Conservation (phyloP, 139 green algal genomes). For the Micractinium sp. region DNA sequence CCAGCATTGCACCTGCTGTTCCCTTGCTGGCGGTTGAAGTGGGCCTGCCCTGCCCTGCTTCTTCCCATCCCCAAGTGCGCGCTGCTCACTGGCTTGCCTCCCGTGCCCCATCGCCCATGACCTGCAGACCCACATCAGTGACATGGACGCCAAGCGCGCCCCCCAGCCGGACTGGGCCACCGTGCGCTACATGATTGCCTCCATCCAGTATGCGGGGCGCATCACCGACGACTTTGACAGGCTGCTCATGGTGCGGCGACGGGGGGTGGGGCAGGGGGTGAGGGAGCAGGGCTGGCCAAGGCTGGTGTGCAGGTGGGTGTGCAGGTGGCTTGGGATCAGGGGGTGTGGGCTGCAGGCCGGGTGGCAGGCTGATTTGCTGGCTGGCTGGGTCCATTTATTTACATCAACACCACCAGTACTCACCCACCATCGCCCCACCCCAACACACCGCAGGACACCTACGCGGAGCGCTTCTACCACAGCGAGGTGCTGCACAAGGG, state of each 20-base stretch:
- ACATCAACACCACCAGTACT: too few relatives aligned
- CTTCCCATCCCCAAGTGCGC: too few relatives aligned
- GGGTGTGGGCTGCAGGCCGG: too few relatives aligned
- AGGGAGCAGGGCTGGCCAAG: background rate
- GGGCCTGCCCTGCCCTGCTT: too few relatives aligned
- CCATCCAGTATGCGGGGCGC: constrained; percentile 95
- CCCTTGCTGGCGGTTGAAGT: too few relatives aligned
- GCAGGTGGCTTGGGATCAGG: too few relatives aligned
- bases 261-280: background rate
- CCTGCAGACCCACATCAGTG: constrained; percentile 89
- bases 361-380: too few relatives aligned
- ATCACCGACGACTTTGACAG: constrained; percentile 97
- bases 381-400: too few relatives aligned
- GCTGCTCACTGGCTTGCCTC: background rate
- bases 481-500: constrained; percentile 46
- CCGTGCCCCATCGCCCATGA: background rate
- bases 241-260: constrained; percentile 11
- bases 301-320: too few relatives aligned
- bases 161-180: constrained; percentile 59
- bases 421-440: background rate
- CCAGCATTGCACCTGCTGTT: too few relatives aligned
- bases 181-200: constrained; percentile 92
- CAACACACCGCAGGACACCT: constrained; percentile 88
- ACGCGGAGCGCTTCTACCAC: constrained; percentile 83
- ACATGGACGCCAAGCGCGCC: constrained; percentile 91